phyloP scores from a whole-genome alignment of 2,329 filamentous ascomycete species.

The Beauveria sp. region DNA sequence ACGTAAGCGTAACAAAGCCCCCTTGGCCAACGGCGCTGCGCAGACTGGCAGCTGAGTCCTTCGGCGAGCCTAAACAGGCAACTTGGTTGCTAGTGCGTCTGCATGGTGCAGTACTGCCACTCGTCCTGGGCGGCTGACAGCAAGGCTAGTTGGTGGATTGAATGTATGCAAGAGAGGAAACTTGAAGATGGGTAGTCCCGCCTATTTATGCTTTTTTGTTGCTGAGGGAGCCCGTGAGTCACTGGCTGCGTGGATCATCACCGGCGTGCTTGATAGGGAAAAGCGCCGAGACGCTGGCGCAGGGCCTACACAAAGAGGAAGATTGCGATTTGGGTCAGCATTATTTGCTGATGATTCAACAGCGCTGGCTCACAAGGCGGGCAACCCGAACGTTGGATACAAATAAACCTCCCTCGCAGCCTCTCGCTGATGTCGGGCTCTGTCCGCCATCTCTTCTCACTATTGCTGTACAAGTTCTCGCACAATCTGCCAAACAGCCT shows the following conservation, averaged over 20 bases:
- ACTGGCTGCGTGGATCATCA: background rate
- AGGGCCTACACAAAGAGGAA: background rate
- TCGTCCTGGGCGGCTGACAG: background rate
- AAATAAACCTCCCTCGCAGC: background rate
- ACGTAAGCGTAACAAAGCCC: background rate
- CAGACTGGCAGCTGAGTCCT: too few relatives aligned
- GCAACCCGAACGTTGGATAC: background rate
- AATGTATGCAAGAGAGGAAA: background rate
- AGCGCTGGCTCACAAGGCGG: background rate
- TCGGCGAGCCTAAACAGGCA: constrained; percentile 7
- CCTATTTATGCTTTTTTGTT: constrained; percentile 12
- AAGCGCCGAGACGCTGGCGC: background rate
- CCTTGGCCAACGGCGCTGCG: background rate
- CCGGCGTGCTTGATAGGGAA: constrained; percentile 7
- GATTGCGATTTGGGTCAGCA: background rate
- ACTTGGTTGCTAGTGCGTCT: background rate
- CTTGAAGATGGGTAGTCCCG: constrained; percentile 1
- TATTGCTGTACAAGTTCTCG: too few relatives aligned
- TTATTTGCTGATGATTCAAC: background rate
- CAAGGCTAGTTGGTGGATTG: background rate
- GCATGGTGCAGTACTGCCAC: background rate
- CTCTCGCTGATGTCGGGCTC: too few relatives aligned
- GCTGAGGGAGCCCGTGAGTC: background rate
- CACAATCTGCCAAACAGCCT: too few relatives aligned
- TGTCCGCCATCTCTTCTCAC: background rate